Evolutionary conservation across 2,329 filamentous ascomycete genomes (phyloP).

Genomic region (Neurospora sp.): DNA sequence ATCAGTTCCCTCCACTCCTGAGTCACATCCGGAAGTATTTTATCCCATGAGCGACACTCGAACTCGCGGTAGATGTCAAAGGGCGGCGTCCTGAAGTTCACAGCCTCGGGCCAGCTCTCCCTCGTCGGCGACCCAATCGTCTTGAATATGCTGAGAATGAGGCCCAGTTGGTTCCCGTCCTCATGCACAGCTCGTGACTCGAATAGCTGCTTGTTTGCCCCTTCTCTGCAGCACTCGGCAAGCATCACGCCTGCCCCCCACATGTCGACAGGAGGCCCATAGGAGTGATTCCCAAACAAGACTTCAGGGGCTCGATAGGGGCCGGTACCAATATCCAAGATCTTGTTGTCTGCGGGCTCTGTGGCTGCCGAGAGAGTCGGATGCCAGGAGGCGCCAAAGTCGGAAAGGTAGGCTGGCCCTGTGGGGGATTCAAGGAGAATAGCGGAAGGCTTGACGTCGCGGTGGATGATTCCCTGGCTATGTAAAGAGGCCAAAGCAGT

Average conservation of each 20-base stretch:
- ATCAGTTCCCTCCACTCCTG: slow-evolving; percentile 55
- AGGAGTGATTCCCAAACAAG: slow-evolving; percentile 71
- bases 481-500: slow-evolving; percentile 64
- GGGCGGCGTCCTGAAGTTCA: slow-evolving; percentile 57
- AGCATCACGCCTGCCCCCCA: slow-evolving; percentile 83
- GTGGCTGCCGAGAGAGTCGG: slow-evolving; percentile 43
- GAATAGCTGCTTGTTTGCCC: slow-evolving; percentile 57
- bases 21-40: slow-evolving; percentile 54
- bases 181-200: slow-evolving; percentile 63
- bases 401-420: slow-evolving; percentile 69
- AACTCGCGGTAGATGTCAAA: slow-evolving; percentile 87
- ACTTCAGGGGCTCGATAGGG: slow-evolving; percentile 85
- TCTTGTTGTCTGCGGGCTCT: slow-evolving; percentile 60
- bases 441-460: slow-evolving; percentile 90
- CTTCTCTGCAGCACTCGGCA: slow-evolving; percentile 56
- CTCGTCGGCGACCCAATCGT: slow-evolving; percentile 77
- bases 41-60: slow-evolving; percentile 54
- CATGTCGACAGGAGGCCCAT: slow-evolving; percentile 67
- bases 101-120: slow-evolving; percentile 75
- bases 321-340: slow-evolving; percentile 88
- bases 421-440: slow-evolving; percentile 56
- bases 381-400: slow-evolving; percentile 90
- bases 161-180: slow-evolving; percentile 79
- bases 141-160: slow-evolving; percentile 88
- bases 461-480: slow-evolving; percentile 67